Evolutionary conservation across 1,139 yeast species (phyloP).

Genomic region (Yamadazyma membranifaciens): DNA sequence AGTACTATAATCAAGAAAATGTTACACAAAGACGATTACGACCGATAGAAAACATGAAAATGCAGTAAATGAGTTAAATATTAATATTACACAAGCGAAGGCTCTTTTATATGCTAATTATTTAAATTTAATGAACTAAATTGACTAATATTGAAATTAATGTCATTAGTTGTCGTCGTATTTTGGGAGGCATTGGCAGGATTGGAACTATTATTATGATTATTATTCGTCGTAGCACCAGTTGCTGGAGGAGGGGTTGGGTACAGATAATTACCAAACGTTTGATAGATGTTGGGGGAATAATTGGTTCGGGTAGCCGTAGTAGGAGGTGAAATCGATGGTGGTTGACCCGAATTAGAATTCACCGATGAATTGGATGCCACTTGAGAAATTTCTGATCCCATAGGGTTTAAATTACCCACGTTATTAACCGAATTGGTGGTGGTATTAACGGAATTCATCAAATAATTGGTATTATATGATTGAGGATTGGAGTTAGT

Average conservation of each 20-base stretch:
- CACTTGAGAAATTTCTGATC: constrained; percentile 11
- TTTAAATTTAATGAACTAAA: constrained; percentile 39
- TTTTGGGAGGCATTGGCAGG: constrained; percentile 1
- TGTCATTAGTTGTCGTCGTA: not conserved
- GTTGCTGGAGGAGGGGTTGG: constrained; percentile 2
- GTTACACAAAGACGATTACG: too few relatives aligned
- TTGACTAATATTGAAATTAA: constrained; percentile 17
- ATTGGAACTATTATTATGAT: constrained; percentile 1
- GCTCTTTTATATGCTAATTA: constrained; percentile 6
- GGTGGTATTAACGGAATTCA: constrained; percentile 10
- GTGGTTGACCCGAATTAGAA: constrained; percentile 5
- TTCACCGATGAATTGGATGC: constrained; percentile 10
- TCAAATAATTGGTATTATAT: constrained; percentile 18
- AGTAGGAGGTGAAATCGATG: constrained; percentile 14
- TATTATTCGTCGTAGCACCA: not conserved
- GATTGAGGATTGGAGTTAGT: constrained; percentile 11
- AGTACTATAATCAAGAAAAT: too few relatives aligned
- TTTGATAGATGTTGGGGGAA: constrained; percentile 25
- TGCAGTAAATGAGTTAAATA: not conserved
- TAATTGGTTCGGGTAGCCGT: constrained; percentile 14
- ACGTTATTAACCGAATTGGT: constrained; percentile 5
- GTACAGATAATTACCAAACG: constrained; percentile 17
- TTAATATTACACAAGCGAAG: not conserved
- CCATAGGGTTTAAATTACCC: not conserved
- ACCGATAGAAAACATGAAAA: too few relatives aligned